phyloP scores from a whole-genome alignment of 306 rosid species.

The Prosopis cineraria region DNA sequence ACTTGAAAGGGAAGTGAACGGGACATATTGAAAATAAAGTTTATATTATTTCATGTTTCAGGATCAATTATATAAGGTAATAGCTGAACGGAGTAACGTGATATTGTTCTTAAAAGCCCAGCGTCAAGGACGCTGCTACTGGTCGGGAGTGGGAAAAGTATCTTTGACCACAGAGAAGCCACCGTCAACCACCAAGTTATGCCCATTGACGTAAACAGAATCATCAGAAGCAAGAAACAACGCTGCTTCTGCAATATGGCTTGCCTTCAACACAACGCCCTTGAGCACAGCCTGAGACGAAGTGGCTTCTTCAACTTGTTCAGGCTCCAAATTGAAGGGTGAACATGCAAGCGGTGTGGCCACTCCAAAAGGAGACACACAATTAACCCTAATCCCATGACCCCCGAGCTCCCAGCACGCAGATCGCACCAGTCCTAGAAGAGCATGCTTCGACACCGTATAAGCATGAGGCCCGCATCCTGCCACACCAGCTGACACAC shows the following conservation, averaged over 20 bases:
- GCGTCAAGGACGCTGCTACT: too few species aligned
- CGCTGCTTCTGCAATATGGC: too few species aligned
- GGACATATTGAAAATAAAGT: too few species aligned
- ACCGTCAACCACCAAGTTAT: neutral
- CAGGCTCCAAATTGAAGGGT: slow-evolving; percentile 45
- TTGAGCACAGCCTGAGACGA: slow-evolving; percentile 58
- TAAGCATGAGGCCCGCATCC: slow-evolving; percentile 73
- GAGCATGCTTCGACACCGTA: slow-evolving; percentile 66
- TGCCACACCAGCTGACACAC: slow-evolving; percentile 68
- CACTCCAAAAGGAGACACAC: slow-evolving; percentile 23
- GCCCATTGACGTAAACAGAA: neutral
- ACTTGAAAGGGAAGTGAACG: too few species aligned
- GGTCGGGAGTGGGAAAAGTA: neutral
- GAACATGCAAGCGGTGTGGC: slow-evolving; percentile 75
- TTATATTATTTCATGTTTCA: too few species aligned
- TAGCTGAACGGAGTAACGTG: neutral
- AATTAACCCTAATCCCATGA: slow-evolving; percentile 75
- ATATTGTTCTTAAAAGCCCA: neutral
- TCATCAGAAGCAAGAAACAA: too few species aligned
- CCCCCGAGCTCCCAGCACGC: slow-evolving; percentile 79
- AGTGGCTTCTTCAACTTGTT: slow-evolving; percentile 49
- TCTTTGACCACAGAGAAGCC: neutral
- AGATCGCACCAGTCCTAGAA: slow-evolving; percentile 62
- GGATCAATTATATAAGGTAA: too few species aligned
- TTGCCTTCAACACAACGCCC: slow-evolving; percentile 58